These are phyloP conservation scores for Bryoerythrophyllum caledonicum DNA, from an alignment of 225 moss, liverwort and hornwort species.

Conservation along the genomic window DNA sequence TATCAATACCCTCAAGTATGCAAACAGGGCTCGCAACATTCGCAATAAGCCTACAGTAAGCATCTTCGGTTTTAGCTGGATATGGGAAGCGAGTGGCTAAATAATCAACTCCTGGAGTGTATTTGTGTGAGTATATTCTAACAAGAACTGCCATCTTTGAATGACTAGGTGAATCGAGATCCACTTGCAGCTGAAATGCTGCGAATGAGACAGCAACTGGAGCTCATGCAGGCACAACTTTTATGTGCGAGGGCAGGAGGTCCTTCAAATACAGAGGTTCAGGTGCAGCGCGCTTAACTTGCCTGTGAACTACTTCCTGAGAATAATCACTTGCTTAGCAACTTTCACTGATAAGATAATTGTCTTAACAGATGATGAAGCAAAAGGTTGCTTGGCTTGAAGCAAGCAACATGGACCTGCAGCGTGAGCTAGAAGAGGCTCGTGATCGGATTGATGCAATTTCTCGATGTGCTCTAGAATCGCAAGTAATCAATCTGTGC, in stretches of 20 bases:
- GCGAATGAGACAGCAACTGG: conserved; percentile 80
- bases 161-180: conserved; percentile 74
- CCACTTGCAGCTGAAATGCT: conserved; percentile 85
- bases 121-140: conserved; percentile 12
- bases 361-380: conserved; percentile 81
- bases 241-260: conserved; percentile 78
- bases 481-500: conserved; percentile 53
- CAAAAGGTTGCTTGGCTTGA: conserved; percentile 94
- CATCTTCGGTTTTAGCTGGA: conserved; percentile 3
- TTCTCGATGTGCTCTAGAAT: conserved; percentile 67
- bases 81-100: neutral
- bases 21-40: conserved; percentile 84
- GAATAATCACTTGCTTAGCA: neutral
- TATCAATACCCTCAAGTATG: conserved; percentile 79
- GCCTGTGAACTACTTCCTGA: neutral
- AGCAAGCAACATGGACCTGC: conserved; percentile 77
- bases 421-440: conserved; percentile 74
- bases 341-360: neutral
- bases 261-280: conserved; percentile 66
- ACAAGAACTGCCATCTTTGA: conserved; percentile 2
- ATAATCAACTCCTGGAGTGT: neutral
- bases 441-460: conserved; percentile 65
- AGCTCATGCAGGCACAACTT: conserved; percentile 84
- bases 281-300: conserved; percentile 35
- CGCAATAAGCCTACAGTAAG: conserved; percentile 86